phyloP scores from a whole-genome alignment of 140 eudicot genomes.

The Senecio squalidus region DNA sequence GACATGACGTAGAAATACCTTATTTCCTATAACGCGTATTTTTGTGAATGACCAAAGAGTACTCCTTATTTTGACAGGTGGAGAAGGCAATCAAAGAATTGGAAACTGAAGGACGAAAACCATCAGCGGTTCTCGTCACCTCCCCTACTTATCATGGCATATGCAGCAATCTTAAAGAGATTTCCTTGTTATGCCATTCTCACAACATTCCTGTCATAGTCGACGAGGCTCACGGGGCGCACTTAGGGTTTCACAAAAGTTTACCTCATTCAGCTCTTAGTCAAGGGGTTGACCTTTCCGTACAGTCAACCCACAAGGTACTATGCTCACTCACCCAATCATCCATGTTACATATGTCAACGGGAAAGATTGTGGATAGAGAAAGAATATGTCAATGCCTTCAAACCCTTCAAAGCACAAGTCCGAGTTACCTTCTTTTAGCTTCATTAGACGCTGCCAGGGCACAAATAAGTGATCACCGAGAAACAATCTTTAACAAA shows the following conservation, averaged over 20 bases:
- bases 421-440: conserved; percentile 77
- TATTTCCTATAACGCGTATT: background rate
- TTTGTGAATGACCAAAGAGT: background rate
- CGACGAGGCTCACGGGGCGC: conserved; percentile 96
- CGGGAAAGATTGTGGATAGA: conserved; percentile 53
- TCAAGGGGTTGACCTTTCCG: conserved; percentile 74
- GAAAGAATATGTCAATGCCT: conserved; percentile 64
- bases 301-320: conserved; percentile 91
- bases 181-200: conserved; percentile 52
- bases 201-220: conserved; percentile 53
- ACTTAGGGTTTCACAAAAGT: conserved; percentile 59
- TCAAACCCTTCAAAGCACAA: conserved; percentile 80
- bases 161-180: conserved; percentile 54
- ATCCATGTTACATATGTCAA: conserved; percentile 82
- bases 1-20: too few species aligned
- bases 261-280: conserved; percentile 63
- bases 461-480: conserved; percentile 53
- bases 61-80: conserved; percentile 36
- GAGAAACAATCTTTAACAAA: conserved; percentile 34
- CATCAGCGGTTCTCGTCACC: conserved; percentile 69
- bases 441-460: conserved; percentile 84
- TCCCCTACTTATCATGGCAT: conserved; percentile 89
- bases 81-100: conserved; percentile 58
- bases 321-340: conserved; percentile 85
- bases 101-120: conserved; percentile 50